Conservation (phyloP, 805 yeast species). For the Suhomyces sp. region DNA sequence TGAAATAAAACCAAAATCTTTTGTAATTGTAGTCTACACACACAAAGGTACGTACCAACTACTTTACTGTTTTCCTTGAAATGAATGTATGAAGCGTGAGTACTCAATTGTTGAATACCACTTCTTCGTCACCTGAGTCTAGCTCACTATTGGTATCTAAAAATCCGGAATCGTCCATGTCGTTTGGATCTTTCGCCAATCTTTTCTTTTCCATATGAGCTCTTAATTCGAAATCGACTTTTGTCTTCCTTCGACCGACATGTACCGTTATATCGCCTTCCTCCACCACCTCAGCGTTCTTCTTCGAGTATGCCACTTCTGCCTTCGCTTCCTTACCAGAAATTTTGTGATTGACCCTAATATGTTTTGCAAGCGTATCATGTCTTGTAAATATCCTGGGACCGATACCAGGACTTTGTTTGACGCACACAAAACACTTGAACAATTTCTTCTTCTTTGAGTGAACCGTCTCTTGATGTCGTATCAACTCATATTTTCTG, state of each 20-base stretch:
- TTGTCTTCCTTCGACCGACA: conserved; percentile 45
- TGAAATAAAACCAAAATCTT: not conserved
- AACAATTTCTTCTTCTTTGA: conserved; percentile 82
- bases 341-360: conserved; percentile 48
- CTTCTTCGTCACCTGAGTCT: conserved; percentile 17
- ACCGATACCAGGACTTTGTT: conserved; percentile 50
- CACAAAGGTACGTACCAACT: not conserved
- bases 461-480: conserved; percentile 96
- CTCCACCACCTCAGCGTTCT: conserved; percentile 47
- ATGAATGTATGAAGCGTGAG: not conserved
- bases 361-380: conserved; percentile 92
- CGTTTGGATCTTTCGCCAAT: conserved; percentile 14
- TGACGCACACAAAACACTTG: conserved; percentile 84
- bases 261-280: conserved; percentile 48
- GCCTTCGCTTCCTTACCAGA: conserved; percentile 48
- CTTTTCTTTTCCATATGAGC: conserved; percentile 43
- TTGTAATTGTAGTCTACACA: not conserved
- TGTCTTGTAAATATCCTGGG: conserved; percentile 87
- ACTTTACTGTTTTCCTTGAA: not conserved
- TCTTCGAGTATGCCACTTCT: conserved; percentile 45
- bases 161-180: conserved; percentile 11
- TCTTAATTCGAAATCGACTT: conserved; percentile 44
- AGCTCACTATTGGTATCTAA: conserved; percentile 11
- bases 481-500: conserved; percentile 81
- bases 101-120: conserved; percentile 7